These are phyloP conservation scores for Monascus purpureus DNA, from an alignment of 495 filamentous ascomycete species.

Conservation along the genomic window DNA sequence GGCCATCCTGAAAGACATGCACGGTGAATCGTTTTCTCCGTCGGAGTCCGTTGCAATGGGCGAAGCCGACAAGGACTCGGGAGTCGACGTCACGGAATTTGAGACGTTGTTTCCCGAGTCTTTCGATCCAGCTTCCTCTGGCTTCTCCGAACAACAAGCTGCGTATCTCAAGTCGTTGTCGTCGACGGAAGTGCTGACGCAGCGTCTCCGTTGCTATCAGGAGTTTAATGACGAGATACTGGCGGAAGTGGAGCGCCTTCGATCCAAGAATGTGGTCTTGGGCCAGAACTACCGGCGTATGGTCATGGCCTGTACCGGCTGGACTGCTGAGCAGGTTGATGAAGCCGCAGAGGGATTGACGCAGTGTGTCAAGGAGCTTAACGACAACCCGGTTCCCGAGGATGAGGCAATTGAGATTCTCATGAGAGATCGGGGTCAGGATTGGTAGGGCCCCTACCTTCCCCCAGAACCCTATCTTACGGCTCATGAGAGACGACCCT, in stretches of 20 bases:
- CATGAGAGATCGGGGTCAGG: conserved; percentile 35
- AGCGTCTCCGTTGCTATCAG: conserved; percentile 19
- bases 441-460: no score
- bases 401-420: conserved; percentile 35
- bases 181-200: conserved; percentile 14
- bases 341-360: conserved; percentile 33
- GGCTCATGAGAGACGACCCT: no score
- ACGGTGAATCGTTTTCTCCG: conserved; percentile 16
- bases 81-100: conserved; percentile 26
- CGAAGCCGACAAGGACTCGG: conserved; percentile 41
- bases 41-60: conserved; percentile 23
- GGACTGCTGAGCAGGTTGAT: conserved; percentile 32
- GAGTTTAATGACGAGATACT: conserved; percentile 20
- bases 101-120: conserved; percentile 20
- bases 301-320: conserved; percentile 35
- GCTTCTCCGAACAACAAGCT: conserved; percentile 24
- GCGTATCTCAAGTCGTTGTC: conserved; percentile 19
- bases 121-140: conserved; percentile 21
- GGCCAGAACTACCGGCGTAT: conserved; percentile 34
- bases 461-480: no score
- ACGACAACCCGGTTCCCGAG: conserved; percentile 33
- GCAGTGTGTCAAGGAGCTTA: conserved; percentile 33
- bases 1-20: conserved; percentile 16
- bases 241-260: conserved; percentile 24
- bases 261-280: conserved; percentile 30